Percentiles rank a stretch among this genome's conserved stretches.
phyloP scores from a whole-genome alignment of 371 early-diverging fungal genomes.

The Haplosporangium sp. region DNA sequence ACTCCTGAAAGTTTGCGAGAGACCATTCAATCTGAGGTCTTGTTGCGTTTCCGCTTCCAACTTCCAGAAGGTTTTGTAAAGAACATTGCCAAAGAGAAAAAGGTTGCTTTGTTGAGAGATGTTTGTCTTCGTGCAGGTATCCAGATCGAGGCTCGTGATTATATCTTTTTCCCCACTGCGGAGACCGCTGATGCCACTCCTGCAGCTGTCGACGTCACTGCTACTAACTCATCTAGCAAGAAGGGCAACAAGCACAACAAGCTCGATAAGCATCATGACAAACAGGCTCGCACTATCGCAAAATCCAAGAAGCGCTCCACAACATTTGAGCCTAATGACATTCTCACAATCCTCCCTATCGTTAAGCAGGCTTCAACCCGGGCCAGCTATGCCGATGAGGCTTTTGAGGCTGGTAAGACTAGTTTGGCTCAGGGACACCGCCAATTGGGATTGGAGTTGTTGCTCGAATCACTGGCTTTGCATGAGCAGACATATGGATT shows the following conservation, averaged over 20 bases:
- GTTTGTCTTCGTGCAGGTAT: constrained; percentile 87
- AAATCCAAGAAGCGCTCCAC: constrained; percentile 57
- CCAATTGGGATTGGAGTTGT: constrained; percentile 82
- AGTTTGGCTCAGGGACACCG: constrained; percentile 84
- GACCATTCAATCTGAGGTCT: constrained; percentile 70
- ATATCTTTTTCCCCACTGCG: constrained; percentile 67
- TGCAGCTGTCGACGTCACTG: constrained; percentile 42
- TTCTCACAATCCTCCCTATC: constrained; percentile 84
- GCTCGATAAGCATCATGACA: constrained; percentile 56
- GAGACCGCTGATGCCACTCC: constrained; percentile 62
- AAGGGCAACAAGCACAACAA: constrained; percentile 57
- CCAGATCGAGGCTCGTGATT: constrained; percentile 82
- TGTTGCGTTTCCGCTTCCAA: constrained; percentile 81
- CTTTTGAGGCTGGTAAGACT: constrained; percentile 89
- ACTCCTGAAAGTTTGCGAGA: constrained; percentile 72
- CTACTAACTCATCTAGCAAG: constrained; percentile 32
- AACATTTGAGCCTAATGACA: constrained; percentile 79
- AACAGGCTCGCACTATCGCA: constrained; percentile 52
- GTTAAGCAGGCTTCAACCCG: constrained; percentile 79
- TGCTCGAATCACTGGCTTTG: constrained; percentile 85
- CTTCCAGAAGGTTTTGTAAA: constrained; percentile 67
- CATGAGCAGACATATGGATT: constrained; percentile 95
- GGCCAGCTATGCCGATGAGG: constrained; percentile 88
- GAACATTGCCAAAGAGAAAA: constrained; percentile 60
- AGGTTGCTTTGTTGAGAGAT: constrained; percentile 83